A percentile compares a stretch with the other conserved stretches of the same genome.
Evolutionary conservation across 495 filamentous ascomycete species (phyloP).

Genomic region (Corynascus novoguineensis): DNA sequence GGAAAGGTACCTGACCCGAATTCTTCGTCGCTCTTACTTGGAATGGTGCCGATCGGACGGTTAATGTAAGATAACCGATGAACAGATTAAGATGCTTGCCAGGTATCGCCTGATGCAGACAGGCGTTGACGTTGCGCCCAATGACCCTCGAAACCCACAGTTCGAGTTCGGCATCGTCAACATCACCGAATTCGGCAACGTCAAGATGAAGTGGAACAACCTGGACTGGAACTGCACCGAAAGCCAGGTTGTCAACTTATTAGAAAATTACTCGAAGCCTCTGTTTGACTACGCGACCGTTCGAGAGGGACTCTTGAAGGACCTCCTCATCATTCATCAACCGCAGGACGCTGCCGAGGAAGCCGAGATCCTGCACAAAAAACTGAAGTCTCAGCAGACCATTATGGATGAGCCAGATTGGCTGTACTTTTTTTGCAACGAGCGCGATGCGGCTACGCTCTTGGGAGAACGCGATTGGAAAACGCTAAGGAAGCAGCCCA

Average conservation of each 20-base stretch:
- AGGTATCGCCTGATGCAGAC: slow-evolving; percentile 9
- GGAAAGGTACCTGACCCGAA: background rate
- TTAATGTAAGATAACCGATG: background rate
- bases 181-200: slow-evolving; percentile 3
- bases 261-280: background rate
- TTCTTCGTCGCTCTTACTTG: background rate
- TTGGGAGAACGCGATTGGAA: background rate
- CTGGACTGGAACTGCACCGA: slow-evolving; percentile 5
- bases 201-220: slow-evolving; percentile 5
- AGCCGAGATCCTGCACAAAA: background rate
- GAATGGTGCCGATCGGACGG: too few species aligned
- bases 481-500: background rate
- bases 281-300: background rate
- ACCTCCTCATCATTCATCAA: background rate
- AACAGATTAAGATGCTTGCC: slow-evolving; percentile 20
- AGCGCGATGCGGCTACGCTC: background rate
- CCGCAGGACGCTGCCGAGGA: background rate
- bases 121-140: background rate
- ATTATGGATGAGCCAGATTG: background rate
- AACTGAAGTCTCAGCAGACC: background rate
- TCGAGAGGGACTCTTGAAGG: background rate
- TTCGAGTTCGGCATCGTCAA: slow-evolving; percentile 13
- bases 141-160: slow-evolving; percentile 4
- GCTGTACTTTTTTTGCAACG: slow-evolving; percentile 6
- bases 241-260: background rate